A percentile compares a stretch with the other conserved stretches of the same genome.
phyloP scores from a whole-genome alignment of 2,329 filamentous ascomycete species.

The Trichoderma sp. region DNA sequence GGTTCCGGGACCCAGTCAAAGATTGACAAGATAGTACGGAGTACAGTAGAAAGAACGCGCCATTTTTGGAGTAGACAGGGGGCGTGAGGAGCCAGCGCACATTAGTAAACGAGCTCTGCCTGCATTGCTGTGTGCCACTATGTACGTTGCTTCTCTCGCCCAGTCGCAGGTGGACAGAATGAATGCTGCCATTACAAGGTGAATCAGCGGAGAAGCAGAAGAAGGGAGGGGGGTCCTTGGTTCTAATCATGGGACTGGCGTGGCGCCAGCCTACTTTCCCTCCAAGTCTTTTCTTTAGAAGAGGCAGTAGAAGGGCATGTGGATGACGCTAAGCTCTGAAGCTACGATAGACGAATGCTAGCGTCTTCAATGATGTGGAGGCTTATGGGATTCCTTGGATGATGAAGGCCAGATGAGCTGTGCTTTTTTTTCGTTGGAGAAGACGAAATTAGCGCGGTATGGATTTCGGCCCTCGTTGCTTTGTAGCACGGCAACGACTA shows the following conservation, averaged over 20 bases:
- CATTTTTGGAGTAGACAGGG: slow-evolving; percentile 20
- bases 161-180: background rate
- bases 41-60: slow-evolving; percentile 14
- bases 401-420: slow-evolving; percentile 1
- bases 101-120: background rate
- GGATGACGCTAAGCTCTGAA: slow-evolving; percentile 18
- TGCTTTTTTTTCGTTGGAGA: slow-evolving; percentile 7
- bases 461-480: background rate
- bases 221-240: background rate
- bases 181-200: background rate
- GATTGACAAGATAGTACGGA: slow-evolving; percentile 12
- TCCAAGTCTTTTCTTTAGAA: slow-evolving; percentile 1
- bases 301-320: slow-evolving; percentile 14
- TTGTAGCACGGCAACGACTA: background rate
- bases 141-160: background rate
- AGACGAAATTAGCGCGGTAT: background rate
- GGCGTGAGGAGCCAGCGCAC: slow-evolving; percentile 7
- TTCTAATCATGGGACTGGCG: slow-evolving; percentile 20
- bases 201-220: slow-evolving; percentile 7
- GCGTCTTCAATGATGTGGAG: slow-evolving; percentile 6
- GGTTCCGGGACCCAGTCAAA: slow-evolving; percentile 26
- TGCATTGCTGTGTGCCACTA: background rate
- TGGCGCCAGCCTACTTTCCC: slow-evolving; percentile 14
- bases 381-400: slow-evolving; percentile 18
- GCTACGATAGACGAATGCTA: slow-evolving; percentile 24